Percentiles rank a stretch among this genome's conserved stretches.
These are phyloP conservation scores for Psilocybe sp. DNA, from an alignment of 768 basidiomycete genomes.

Conservation along the genomic window DNA sequence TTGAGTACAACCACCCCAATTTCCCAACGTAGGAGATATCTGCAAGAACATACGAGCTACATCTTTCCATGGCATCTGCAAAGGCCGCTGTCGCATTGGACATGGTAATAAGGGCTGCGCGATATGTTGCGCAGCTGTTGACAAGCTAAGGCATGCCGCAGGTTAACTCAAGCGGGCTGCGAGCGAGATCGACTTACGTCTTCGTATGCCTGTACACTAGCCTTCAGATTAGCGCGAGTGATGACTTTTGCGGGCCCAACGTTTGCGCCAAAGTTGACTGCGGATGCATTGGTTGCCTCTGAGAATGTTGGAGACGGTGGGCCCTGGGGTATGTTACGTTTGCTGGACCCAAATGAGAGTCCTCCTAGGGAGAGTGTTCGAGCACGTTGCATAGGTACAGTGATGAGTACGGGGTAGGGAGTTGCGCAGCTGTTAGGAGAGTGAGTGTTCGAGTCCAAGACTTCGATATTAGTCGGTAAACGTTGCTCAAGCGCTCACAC, in stretches of 20 bases:
- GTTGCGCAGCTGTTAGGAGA: slow-evolving; percentile 6
- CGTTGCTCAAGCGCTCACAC: slow-evolving; percentile 8
- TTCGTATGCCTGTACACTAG: slow-evolving; percentile 77
- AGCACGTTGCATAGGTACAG: slow-evolving; percentile 35
- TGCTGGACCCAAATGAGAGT: slow-evolving; percentile 45
- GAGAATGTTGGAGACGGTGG: slow-evolving; percentile 86
- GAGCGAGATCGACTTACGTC: slow-evolving; percentile 48
- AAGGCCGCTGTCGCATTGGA: slow-evolving; percentile 81
- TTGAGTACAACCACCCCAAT: background rate
- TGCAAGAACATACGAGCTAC: slow-evolving; percentile 36
- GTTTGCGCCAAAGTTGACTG: slow-evolving; percentile 69
- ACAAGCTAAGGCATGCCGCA: slow-evolving; percentile 52
- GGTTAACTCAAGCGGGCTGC: background rate
- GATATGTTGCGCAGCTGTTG: slow-evolving; percentile 73
- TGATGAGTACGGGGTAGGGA: slow-evolving; percentile 3
- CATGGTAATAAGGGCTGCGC: slow-evolving; percentile 76
- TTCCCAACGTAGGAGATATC: too few species aligned
- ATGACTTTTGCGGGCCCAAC: slow-evolving; percentile 77
- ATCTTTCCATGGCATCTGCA: slow-evolving; percentile 83
- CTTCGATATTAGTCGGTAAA: slow-evolving; percentile 4
- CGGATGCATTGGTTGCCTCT: slow-evolving; percentile 75
- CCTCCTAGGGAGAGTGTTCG: slow-evolving; percentile 57
- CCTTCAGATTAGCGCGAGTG: slow-evolving; percentile 73
- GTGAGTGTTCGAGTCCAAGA: slow-evolving; percentile 4
- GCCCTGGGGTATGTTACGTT: slow-evolving; percentile 43